Percentiles rank a stretch among this genome's conserved stretches.
Evolutionary conservation across 2,329 filamentous ascomycete genomes (phyloP).

Genomic region (Aspergillus awamori): DNA sequence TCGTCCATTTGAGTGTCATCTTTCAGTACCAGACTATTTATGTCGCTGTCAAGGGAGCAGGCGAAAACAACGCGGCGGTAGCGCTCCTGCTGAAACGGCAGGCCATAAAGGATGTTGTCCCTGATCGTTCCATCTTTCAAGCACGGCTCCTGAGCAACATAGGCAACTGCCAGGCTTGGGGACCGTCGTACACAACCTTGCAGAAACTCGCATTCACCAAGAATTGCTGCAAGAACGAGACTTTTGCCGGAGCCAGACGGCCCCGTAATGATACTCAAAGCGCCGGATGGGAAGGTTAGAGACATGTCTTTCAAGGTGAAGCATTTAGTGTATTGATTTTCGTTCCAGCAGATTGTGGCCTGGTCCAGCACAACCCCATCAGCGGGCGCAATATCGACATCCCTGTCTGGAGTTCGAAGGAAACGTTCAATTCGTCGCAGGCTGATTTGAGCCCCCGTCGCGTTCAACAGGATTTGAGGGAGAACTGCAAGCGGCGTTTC

Average conservation of each 20-base stretch:
- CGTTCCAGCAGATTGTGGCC: constrained; percentile 4
- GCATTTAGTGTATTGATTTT: neutral
- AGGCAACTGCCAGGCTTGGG: neutral
- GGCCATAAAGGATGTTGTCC: constrained; percentile 5
- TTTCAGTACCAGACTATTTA: neutral
- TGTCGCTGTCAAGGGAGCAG: neutral
- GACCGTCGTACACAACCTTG: neutral
- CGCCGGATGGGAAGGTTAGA: neutral
- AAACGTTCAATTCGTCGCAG: constrained; percentile 3
- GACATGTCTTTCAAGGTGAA: neutral
- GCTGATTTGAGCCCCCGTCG: neutral
- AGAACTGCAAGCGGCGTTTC: constrained; percentile 2
- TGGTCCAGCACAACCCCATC: constrained; percentile 5
- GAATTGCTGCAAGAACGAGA: constrained; percentile 1
- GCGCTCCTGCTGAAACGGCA: neutral
- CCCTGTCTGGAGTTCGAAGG: neutral
- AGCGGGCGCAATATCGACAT: neutral
- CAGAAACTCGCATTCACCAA: constrained; percentile 3
- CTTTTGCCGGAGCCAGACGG: constrained; percentile 7
- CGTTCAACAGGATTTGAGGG: constrained; percentile 1
- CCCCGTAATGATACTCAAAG: constrained; percentile 3
- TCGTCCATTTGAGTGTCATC: constrained; percentile 1
- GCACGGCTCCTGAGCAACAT: constrained; percentile 1
- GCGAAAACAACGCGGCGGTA: neutral
- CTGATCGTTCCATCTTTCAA: constrained; percentile 2